These are phyloP conservation scores for Lipomyces japonicus DNA, from an alignment of 805 yeast species.

Conservation along the genomic window DNA sequence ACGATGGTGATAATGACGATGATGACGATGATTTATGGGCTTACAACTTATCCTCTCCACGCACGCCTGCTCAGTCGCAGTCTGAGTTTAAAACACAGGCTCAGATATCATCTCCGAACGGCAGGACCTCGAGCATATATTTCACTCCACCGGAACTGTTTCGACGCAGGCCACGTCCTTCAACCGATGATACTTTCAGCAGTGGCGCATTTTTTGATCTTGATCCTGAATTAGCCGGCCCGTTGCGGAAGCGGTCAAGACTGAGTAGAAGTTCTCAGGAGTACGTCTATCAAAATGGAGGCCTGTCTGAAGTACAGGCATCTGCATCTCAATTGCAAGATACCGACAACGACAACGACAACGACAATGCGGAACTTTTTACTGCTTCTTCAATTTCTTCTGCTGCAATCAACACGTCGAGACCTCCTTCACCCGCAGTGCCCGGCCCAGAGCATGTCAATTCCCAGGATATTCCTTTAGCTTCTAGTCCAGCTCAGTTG, in stretches of 20 bases:
- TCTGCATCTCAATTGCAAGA: too few relatives aligned
- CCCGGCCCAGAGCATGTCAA: background rate
- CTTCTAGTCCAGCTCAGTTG: background rate
- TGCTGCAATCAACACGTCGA: background rate
- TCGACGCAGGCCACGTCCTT: constrained; percentile 19
- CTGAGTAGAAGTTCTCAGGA: constrained; percentile 13
- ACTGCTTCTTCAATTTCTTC: background rate
- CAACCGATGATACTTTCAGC: constrained; percentile 23
- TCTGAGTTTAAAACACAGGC: background rate
- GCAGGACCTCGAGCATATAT: constrained; percentile 9
- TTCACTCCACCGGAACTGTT: constrained; percentile 16
- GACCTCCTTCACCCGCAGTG: background rate
- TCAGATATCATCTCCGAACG: background rate
- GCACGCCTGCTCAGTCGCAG: background rate
- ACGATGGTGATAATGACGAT: too few relatives aligned
- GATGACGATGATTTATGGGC: background rate
- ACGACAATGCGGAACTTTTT: background rate
- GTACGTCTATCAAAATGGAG: too few relatives aligned
- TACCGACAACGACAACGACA: background rate
- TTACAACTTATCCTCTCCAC: background rate
- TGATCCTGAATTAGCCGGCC: constrained; percentile 26
- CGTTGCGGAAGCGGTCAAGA: constrained; percentile 20
- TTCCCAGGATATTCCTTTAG: background rate
- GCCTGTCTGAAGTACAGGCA: too few relatives aligned
- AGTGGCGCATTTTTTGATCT: constrained; percentile 25